A percentile compares a stretch with the other conserved stretches of the same genome.
These are phyloP conservation scores for Endoconidiophora polonica DNA, from an alignment of 2,329 filamentous ascomycete species.

Conservation along the genomic window DNA sequence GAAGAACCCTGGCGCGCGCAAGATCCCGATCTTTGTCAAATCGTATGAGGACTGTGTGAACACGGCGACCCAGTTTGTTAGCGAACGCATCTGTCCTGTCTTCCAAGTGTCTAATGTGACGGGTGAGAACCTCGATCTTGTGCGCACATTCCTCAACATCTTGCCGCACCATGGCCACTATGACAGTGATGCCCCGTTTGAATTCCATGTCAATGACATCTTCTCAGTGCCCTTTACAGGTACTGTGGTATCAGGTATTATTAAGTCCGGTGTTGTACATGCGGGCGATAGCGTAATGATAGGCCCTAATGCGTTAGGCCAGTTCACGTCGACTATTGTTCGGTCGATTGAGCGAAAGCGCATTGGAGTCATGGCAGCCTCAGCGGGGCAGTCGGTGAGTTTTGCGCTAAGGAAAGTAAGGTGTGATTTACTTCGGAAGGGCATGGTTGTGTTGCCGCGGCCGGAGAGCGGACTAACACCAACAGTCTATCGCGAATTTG, in stretches of 20 bases:
- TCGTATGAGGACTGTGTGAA: slow-evolving; percentile 82
- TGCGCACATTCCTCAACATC: slow-evolving; percentile 87
- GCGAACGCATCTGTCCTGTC: slow-evolving; percentile 84
- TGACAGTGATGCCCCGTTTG: slow-evolving; percentile 71
- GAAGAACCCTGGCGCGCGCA: slow-evolving; percentile 81
- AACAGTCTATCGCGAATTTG: slow-evolving; percentile 59
- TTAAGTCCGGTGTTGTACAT: slow-evolving; percentile 76
- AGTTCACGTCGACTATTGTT: slow-evolving; percentile 74
- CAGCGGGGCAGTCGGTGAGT: slow-evolving; percentile 80
- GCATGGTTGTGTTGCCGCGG: slow-evolving; percentile 90
- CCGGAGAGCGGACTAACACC: slow-evolving; percentile 46
- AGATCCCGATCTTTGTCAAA: slow-evolving; percentile 93
- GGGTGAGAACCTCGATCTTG: slow-evolving; percentile 74
- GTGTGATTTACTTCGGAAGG: slow-evolving; percentile 86
- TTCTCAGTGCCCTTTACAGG: slow-evolving; percentile 96
- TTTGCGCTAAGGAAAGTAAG: slow-evolving; percentile 80
- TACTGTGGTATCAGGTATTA: slow-evolving; percentile 86
- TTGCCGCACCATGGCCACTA: slow-evolving; percentile 89
- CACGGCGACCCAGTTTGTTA: slow-evolving; percentile 90
- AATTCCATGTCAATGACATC: slow-evolving; percentile 92
- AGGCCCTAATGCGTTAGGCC: slow-evolving; percentile 76
- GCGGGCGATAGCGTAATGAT: slow-evolving; percentile 79
- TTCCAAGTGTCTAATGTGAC: slow-evolving; percentile 98
- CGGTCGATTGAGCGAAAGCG: slow-evolving; percentile 90
- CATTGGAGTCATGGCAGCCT: slow-evolving; percentile 71